Evolutionary conservation across 371 early-diverging fungal species (phyloP), one percentile per base, ranked within the genome.

Genomic region (Rhizomucor miehei): DNA sequence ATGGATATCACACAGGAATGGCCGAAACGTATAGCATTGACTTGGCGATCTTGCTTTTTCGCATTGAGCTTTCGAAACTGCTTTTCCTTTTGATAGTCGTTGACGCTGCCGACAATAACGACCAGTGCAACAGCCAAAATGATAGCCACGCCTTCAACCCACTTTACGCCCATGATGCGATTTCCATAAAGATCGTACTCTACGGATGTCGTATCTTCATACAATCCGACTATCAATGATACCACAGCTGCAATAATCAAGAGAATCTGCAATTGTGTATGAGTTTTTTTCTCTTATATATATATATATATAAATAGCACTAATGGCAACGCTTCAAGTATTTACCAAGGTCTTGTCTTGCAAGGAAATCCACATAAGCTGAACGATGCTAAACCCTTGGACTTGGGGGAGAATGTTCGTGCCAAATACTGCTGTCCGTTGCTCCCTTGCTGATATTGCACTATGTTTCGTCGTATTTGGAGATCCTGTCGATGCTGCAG

Each of bases 161-260:
- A 89, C 20, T 81, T 71, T 44, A 86, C 78, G 37, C 82, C 79
- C 16, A 81, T 71, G 14, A 69, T 59, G 12, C 71, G 62, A 25
- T 57, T 57, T 1, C 63, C 65, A 38, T 57, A 44, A 16, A 55
- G 56, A 13, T 67, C 66, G 3, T 69, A 64, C 43, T 77, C 80
- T 16, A 62, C 49, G 9, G 69, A 60, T 6, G 79, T 76, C 38
- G 77, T 66, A 58, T 92, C 92, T 68, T 94, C 87, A 66, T 92
- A 94, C 20, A 96, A 67, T 13, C 97, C 97, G n/a, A 93, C 80
- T 25, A 67, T 89, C 8, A 96, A 74, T 1, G 94, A 92, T 13
- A 94, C 84, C 12, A 91, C 53, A 6, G 97, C 93, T 20, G 95
- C 91, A 36, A 89, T 67, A 11, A 84, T 80, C 40, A 94, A 69